Conservation (phyloP, 1,284 basidiomycete genomes). For the Trichosporon inkin region DNA sequence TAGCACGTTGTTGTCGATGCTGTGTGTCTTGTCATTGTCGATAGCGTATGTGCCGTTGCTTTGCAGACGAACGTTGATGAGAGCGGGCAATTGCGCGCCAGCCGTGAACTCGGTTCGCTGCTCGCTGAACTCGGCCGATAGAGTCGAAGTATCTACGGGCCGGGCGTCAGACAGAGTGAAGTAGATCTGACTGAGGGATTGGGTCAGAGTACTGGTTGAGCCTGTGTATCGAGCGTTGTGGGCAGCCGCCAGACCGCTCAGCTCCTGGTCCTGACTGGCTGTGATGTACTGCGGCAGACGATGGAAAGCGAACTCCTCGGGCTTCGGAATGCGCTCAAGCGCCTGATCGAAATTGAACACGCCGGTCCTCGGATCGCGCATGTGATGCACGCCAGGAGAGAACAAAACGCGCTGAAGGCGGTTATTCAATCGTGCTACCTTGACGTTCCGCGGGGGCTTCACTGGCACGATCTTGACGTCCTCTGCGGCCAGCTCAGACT, state of each 20-base stretch:
- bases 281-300: conserved; percentile 71
- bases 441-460: conserved; percentile 49
- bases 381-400: conserved; percentile 88
- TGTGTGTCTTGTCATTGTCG: conserved; percentile 62
- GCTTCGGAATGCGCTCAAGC: conserved; percentile 66
- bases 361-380: conserved; percentile 77
- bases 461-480: conserved; percentile 24
- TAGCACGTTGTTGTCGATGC: conserved; percentile 64
- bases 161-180: conserved; percentile 65
- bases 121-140: conserved; percentile 61
- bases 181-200: conserved; percentile 81
- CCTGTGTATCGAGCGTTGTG: conserved; percentile 63
- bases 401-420: conserved; percentile 78
- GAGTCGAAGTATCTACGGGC: conserved; percentile 57
- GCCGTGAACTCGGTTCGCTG: conserved; percentile 66
- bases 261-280: conserved; percentile 73
- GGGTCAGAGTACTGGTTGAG: conserved; percentile 86
- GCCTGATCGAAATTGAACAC: conserved; percentile 80
- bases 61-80: conserved; percentile 60
- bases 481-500: neutral
- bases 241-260: conserved; percentile 61
- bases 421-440: conserved; percentile 67
- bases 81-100: conserved; percentile 74
- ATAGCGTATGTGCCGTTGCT: conserved; percentile 66
- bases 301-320: conserved; percentile 87